phyloP scores from a whole-genome alignment of 371 early-diverging fungal species.

The Dichotomocladium elegans region DNA sequence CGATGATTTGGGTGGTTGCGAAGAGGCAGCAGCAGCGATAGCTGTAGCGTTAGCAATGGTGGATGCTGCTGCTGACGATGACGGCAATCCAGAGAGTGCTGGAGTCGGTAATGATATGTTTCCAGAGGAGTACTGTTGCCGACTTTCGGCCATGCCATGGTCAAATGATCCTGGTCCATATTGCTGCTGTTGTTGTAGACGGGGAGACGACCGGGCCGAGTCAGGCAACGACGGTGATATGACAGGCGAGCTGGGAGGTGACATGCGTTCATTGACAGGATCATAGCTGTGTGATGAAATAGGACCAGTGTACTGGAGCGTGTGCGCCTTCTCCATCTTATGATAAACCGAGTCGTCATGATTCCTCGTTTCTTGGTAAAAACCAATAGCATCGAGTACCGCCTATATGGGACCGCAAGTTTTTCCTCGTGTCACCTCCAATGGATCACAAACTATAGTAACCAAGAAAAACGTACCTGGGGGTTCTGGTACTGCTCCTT shows the following conservation, averaged over 20 bases:
- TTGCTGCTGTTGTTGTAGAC: not conserved
- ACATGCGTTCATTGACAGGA: slow-evolving; percentile 4
- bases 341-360: slow-evolving; percentile 80
- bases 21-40: slow-evolving; percentile 8
- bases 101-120: slow-evolving; percentile 2
- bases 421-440: too few relatives aligned
- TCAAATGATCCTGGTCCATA: not conserved
- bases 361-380: slow-evolving; percentile 72
- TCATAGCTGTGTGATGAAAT: slow-evolving; percentile 1
- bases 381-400: slow-evolving; percentile 94
- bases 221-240: not conserved
- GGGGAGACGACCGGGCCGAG: not conserved
- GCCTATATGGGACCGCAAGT: too few relatives aligned
- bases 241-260: slow-evolving; percentile 12
- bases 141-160: too few relatives aligned
- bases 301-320: slow-evolving; percentile 14
- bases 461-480: slow-evolving; percentile 70
- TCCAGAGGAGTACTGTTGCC: too few relatives aligned
- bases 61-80: not conserved
- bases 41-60: not conserved
- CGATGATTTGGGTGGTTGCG: slow-evolving; percentile 7
- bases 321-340: slow-evolving; percentile 75
- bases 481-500: slow-evolving; percentile 94
- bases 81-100: slow-evolving; percentile 6
- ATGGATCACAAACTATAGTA: too few relatives aligned